Base-by-base conservation (phyloP, 495 filamentous ascomycete genomes). In the Geopyxis carbonaria region DNA sequence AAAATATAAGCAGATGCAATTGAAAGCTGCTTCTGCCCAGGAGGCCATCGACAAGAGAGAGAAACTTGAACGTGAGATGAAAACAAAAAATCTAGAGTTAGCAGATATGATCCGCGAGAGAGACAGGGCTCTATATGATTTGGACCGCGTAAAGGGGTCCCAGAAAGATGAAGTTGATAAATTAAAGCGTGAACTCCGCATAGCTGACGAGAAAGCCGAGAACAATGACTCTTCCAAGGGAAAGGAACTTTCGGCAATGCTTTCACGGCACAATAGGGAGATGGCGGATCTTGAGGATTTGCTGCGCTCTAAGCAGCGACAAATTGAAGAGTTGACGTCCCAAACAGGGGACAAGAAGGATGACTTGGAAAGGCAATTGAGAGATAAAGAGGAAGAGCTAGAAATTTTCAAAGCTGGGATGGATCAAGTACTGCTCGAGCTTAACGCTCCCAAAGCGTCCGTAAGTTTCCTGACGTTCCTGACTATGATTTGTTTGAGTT, bases 61-160 rank as follows among this genome's bases (percentile, higher is more conserved):
- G 61, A 93, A 87, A 63, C 69, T 97, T 42, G 82, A 94, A 61
- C 75, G 87, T 7, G 89, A 97, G 60, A 78, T 95, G 54, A 97
- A 97, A 68, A 92, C 85, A 16, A 97, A 94, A 72, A 97, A 95
- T 56, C 66, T 95, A 13, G 91, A 97, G 60, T 64, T 97, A 30
- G 89, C 89, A 35, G 87, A 95, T 57, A 94, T 97, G 89, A 97
- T 97, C 43, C 74, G 89, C 4, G 89, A 97, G 59, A 69, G 89
- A 51, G 89, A 97, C 57, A 73, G 89, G 48, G 89, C 89, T n/a
- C 59, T 93, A 28, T 82, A 93, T 45, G 91, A 97, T 31, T 75
- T 81, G 46, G 89, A 97, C 53, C 75, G 89, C 33, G 54, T 80
- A 16, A 72, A 68, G 33, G 91, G 89, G 49, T 77, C 73, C 28